Evolutionary conservation across 1,284 basidiomycete species (phyloP).

Genomic region (Ganoderma sinense): DNA sequence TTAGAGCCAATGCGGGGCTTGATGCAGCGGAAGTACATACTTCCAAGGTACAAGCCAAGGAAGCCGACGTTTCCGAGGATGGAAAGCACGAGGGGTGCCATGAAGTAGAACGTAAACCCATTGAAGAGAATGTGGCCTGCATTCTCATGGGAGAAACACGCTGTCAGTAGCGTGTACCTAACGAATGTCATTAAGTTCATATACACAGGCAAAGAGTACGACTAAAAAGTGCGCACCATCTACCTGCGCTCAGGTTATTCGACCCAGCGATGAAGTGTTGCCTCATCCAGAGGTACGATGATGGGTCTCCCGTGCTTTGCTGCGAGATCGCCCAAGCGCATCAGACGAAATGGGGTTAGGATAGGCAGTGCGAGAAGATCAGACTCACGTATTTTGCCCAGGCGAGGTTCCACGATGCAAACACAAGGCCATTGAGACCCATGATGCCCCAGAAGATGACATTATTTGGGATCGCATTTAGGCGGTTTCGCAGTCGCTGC

Average conservation of each 20-base stretch:
- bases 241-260: conserved; percentile 71
- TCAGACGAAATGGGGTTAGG: background rate
- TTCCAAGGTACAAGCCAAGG: conserved; percentile 80
- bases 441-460: conserved; percentile 54
- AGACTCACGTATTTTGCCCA: conserved; percentile 46
- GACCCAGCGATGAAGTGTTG: conserved; percentile 75
- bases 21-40: conserved; percentile 46
- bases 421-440: conserved; percentile 54
- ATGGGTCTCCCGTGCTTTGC: conserved; percentile 52
- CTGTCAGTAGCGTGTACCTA: conserved; percentile 86
- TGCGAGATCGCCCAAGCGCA: background rate
- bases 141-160: conserved; percentile 77
- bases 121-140: conserved; percentile 79
- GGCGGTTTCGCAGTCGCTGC: conserved; percentile 31
- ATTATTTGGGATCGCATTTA: conserved; percentile 47
- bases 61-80: conserved; percentile 78
- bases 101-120: conserved; percentile 81
- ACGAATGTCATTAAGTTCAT: background rate
- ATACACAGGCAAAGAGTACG: conserved; percentile 4
- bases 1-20: background rate
- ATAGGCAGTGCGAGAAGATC: background rate
- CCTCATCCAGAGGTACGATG: conserved; percentile 63
- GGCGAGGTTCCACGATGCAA: conserved; percentile 50
- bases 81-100: conserved; percentile 75
- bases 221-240: conserved; percentile 64